phyloP scores from a whole-genome alignment of 257 asterid species.

The Capsicum baccatum region DNA sequence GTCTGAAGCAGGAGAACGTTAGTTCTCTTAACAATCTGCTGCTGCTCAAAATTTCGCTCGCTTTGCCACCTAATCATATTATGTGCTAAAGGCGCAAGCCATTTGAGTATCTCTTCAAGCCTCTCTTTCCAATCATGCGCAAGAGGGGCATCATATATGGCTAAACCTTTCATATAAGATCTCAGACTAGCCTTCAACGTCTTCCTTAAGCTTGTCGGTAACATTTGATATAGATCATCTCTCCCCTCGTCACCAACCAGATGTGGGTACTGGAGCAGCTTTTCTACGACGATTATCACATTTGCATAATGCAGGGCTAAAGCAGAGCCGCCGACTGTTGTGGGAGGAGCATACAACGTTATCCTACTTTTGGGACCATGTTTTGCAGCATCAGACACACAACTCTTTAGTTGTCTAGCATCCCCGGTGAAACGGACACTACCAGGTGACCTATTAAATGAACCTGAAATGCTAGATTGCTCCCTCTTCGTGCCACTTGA shows the following conservation, averaged over 20 bases:
- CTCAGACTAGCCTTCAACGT: conserved; percentile 59
- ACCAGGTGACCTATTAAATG: conserved; percentile 38
- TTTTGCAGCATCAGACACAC: conserved; percentile 32
- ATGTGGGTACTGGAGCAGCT: conserved; percentile 82
- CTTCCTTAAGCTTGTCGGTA: conserved; percentile 81
- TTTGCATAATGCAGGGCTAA: conserved; percentile 88
- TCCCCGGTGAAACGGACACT: conserved; percentile 40
- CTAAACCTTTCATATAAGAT: conserved; percentile 62
- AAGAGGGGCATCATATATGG: conserved; percentile 79
- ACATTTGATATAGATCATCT: conserved; percentile 90
- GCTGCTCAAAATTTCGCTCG: conserved; percentile 88
- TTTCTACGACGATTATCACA: conserved; percentile 74
- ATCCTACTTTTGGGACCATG: conserved; percentile 52
- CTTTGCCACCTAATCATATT: conserved; percentile 96
- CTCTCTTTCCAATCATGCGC: conserved; percentile 89
- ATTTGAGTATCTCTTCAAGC: conserved; percentile 58
- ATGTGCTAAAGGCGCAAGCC: conserved; percentile 89
- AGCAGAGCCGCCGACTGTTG: conserved; percentile 89
- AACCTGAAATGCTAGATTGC: conserved; percentile 36
- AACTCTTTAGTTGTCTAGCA: conserved; percentile 36
- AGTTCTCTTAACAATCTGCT: conserved; percentile 72
- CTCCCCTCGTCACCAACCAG: conserved; percentile 91
- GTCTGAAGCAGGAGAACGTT: conserved; percentile 88
- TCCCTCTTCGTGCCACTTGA: conserved; percentile 52
- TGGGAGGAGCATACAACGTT: conserved; percentile 56